Percentiles rank a stretch among this genome's conserved stretches.
phyloP scores from a whole-genome alignment of 768 basidiomycete species.

The Boletus vermiculosoides region DNA sequence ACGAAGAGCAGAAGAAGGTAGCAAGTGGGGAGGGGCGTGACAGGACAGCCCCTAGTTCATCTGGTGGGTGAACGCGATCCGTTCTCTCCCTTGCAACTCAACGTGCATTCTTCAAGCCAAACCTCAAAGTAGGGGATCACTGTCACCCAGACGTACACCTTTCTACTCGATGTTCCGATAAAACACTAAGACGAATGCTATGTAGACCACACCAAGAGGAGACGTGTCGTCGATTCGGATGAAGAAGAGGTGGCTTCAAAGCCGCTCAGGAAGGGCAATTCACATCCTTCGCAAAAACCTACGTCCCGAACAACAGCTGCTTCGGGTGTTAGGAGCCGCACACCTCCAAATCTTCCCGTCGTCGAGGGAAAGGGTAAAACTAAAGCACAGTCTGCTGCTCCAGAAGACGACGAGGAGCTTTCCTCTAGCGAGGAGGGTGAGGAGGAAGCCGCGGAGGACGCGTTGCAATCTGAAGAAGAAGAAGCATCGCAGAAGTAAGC shows the following conservation, averaged over 20 bases:
- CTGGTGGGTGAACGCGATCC: conserved; percentile 13
- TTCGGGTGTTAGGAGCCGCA: not conserved
- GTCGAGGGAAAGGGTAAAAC: conserved; percentile 22
- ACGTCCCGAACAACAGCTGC: not conserved
- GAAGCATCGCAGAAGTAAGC: conserved; percentile 65
- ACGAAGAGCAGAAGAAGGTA: conserved; percentile 27
- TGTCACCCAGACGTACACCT: conserved; percentile 21
- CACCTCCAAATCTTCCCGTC: conserved; percentile 1
- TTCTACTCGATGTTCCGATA: not conserved
- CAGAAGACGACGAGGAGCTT: conserved; percentile 35
- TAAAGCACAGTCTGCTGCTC: conserved; percentile 10
- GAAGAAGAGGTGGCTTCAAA: conserved; percentile 38
- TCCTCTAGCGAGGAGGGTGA: conserved; percentile 41
- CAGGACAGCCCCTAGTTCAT: not conserved
- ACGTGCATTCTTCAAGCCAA: conserved; percentile 23
- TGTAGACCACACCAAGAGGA: conserved; percentile 45
- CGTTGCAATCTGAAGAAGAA: conserved; percentile 44
- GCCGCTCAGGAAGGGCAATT: not conserved
- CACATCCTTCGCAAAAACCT: not conserved
- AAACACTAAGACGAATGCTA: not conserved
- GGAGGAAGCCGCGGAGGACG: conserved; percentile 40
- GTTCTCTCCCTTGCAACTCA: not conserved
- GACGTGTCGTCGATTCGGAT: conserved; percentile 54
- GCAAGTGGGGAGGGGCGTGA: conserved; percentile 12
- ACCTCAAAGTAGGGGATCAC: conserved; percentile 39